These are phyloP conservation scores for Elongisporangium anandrum DNA, from an alignment of 352 stramenopile genomes.

Conservation along the genomic window DNA sequence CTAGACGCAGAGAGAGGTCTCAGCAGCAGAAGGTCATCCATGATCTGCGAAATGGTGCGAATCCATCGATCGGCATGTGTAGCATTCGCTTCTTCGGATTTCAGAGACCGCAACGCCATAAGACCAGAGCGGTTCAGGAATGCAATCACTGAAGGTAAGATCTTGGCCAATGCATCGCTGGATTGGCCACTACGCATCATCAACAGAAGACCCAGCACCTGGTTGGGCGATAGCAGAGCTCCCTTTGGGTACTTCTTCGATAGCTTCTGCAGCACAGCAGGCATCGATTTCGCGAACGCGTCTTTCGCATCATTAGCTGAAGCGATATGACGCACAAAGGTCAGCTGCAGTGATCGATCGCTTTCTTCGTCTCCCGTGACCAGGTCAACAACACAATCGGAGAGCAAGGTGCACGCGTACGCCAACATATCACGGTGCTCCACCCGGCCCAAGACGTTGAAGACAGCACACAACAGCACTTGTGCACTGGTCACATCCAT, in stretches of 20 bases:
- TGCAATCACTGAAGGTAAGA: not conserved
- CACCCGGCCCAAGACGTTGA: slow-evolving; percentile 26
- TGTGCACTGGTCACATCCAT: slow-evolving; percentile 11
- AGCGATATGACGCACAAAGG: slow-evolving; percentile 14
- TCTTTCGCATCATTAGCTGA: slow-evolving; percentile 4
- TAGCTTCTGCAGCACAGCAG: slow-evolving; percentile 22
- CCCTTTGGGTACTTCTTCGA: slow-evolving; percentile 14
- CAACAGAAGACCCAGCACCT: slow-evolving; percentile 34
- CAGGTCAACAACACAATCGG: slow-evolving; percentile 6
- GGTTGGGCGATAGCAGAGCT: slow-evolving; percentile 16
- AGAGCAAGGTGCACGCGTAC: slow-evolving; percentile 12
- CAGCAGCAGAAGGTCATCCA: not conserved
- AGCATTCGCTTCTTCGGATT: not conserved
- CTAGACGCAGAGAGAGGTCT: not conserved
- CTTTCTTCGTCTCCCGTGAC: not conserved
- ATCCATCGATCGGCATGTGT: not conserved
- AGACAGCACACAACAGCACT: slow-evolving; percentile 15
- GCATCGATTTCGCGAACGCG: slow-evolving; percentile 2
- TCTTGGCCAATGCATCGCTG: not conserved
- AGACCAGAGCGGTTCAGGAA: not conserved
- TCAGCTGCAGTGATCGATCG: slow-evolving; percentile 1
- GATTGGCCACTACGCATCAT: slow-evolving; percentile 14
- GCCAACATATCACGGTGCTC: slow-evolving; percentile 9
- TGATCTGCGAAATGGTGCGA: not conserved
- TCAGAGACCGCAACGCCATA: not conserved